Evolutionary conservation across 805 yeast species (phyloP).

Genomic region (Pichia heedii): DNA sequence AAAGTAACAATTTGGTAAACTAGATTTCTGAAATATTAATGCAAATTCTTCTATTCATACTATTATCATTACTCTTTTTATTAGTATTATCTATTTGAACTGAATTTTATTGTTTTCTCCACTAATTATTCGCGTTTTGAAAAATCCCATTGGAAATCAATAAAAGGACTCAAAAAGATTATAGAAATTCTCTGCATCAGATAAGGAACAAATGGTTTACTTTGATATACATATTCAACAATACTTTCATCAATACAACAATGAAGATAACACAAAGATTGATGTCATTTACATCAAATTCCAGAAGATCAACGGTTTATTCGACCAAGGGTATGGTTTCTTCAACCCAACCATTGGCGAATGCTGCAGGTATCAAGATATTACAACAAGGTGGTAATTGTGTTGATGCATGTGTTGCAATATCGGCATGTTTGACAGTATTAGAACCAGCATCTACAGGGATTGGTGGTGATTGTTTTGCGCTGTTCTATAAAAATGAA

Average conservation of each 20-base stretch:
- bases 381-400: conserved; percentile 67
- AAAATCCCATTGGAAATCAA: too few relatives aligned
- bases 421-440: conserved; percentile 45
- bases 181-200: too few relatives aligned
- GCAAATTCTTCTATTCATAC: too few relatives aligned
- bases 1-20: too few relatives aligned
- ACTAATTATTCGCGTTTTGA: too few relatives aligned
- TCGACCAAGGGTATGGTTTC: conserved; percentile 66
- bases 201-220: too few relatives aligned
- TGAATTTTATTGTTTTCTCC: too few relatives aligned
- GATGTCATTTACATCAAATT: conserved; percentile 17
- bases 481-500: conserved; percentile 44
- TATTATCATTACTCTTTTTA: too few relatives aligned
- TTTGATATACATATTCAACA: not conserved
- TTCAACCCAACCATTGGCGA: conserved; percentile 70
- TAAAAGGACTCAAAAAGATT: too few relatives aligned
- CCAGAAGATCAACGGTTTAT: conserved; percentile 67
- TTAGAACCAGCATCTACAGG: conserved; percentile 55
- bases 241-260: conserved; percentile 12
- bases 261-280: conserved; percentile 15
- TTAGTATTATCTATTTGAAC: too few relatives aligned
- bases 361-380: conserved; percentile 60
- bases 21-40: too few relatives aligned
- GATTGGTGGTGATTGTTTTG: conserved; percentile 63
- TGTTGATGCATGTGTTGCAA: conserved; percentile 56